These are phyloP conservation scores for Seiridium unicorne DNA, from an alignment of 2,329 filamentous ascomycete species.

Conservation along the genomic window DNA sequence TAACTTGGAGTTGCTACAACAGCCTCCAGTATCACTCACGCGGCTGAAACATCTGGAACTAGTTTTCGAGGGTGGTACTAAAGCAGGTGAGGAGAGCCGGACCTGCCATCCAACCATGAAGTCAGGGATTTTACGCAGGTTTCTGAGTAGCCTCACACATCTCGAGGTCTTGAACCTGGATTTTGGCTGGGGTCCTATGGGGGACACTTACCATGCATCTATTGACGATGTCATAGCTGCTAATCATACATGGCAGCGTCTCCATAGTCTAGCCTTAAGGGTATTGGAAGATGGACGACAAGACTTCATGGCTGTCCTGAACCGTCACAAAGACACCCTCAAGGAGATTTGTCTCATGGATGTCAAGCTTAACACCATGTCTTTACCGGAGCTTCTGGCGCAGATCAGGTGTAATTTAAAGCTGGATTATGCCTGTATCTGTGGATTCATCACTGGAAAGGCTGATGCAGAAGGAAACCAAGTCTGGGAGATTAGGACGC, in stretches of 20 bases:
- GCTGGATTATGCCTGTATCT: slow-evolving; percentile 21
- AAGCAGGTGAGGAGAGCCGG: slow-evolving; percentile 16
- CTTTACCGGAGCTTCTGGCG: slow-evolving; percentile 21
- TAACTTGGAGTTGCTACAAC: neutral
- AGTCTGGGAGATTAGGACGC: neutral
- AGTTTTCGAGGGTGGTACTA: slow-evolving; percentile 13
- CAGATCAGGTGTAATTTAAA: slow-evolving; percentile 21
- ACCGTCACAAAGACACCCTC: slow-evolving; percentile 22
- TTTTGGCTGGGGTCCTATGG: slow-evolving; percentile 11
- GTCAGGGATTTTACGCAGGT: slow-evolving; percentile 2
- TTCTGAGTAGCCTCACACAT: slow-evolving; percentile 20
- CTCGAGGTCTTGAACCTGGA: slow-evolving; percentile 20
- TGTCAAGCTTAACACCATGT: slow-evolving; percentile 19
- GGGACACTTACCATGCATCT: neutral
- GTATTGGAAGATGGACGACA: slow-evolving; percentile 19
- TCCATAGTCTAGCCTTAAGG: slow-evolving; percentile 19
- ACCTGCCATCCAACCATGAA: neutral
- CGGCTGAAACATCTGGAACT: slow-evolving; percentile 4
- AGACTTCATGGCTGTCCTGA: slow-evolving; percentile 20
- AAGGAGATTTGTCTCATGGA: slow-evolving; percentile 20
- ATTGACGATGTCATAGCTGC: slow-evolving; percentile 7
- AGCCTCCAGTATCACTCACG: slow-evolving; percentile 8
- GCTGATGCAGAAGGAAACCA: neutral
- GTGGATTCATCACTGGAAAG: slow-evolving; percentile 11
- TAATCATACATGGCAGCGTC: slow-evolving; percentile 21